Conservation (phyloP, 2,329 filamentous ascomycete genomes). For the Annulohypoxylon truncatum region DNA sequence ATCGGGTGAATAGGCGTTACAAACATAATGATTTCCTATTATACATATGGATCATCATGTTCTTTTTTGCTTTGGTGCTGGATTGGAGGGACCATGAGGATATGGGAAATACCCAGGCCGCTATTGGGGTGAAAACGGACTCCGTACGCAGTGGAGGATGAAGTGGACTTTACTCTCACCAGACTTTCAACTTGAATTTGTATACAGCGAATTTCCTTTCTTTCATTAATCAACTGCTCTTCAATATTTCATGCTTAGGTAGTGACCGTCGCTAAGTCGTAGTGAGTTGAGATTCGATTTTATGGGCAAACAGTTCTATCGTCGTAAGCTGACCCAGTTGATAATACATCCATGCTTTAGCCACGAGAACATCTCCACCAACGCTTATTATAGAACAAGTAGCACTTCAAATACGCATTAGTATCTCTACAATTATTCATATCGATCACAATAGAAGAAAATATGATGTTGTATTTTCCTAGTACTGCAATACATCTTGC, state of each 20-base stretch:
- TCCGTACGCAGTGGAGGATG: background rate
- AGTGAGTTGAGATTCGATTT: too few species aligned
- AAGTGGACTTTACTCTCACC: background rate
- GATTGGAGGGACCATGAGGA: background rate
- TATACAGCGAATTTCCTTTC: background rate
- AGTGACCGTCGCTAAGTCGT: too few species aligned
- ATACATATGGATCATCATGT: background rate
- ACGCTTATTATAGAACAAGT: background rate
- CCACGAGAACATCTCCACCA: background rate
- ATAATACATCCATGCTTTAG: background rate
- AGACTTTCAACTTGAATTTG: background rate
- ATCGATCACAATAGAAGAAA: too few species aligned
- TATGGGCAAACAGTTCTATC: background rate
- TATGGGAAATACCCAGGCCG: background rate
- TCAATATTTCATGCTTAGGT: too few species aligned
- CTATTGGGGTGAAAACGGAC: background rate
- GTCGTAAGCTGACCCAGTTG: background rate
- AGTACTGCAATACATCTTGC: background rate
- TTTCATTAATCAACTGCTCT: background rate
- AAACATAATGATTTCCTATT: background rate
- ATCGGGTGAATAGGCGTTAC: background rate
- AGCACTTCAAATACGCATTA: background rate
- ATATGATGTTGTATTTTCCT: background rate
- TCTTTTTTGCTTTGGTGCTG: background rate
- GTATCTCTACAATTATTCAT: background rate